A percentile compares a stretch with the other conserved stretches of the same genome.
These are phyloP conservation scores for Phaeosphaeriaceae sp. DNA, from an alignment of 2,329 filamentous ascomycete genomes.

Conservation along the genomic window DNA sequence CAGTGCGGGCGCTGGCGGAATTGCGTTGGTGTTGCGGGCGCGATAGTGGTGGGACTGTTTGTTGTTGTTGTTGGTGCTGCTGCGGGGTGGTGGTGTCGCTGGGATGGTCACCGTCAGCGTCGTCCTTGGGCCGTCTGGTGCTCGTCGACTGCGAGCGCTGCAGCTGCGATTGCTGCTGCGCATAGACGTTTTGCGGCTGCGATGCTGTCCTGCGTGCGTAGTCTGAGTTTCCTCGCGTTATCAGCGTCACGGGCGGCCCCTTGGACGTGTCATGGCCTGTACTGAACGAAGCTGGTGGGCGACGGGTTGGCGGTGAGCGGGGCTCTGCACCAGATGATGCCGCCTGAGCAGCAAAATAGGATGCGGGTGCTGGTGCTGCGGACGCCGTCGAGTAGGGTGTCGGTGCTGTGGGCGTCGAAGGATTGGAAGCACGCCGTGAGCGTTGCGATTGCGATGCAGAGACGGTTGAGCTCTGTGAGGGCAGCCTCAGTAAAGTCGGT, in stretches of 20 bases:
- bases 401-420: conserved; percentile 36
- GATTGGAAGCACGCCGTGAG: conserved; percentile 33
- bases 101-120: conserved; percentile 15
- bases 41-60: conserved; percentile 20
- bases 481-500: conserved; percentile 41
- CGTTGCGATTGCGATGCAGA: conserved; percentile 30
- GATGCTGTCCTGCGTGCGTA: conserved; percentile 35
- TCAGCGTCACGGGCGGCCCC: conserved; percentile 61
- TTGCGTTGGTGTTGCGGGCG: conserved; percentile 30
- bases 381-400: conserved; percentile 26
- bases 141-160: conserved; percentile 22
- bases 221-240: conserved; percentile 52
- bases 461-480: conserved; percentile 31
- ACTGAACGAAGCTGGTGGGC: conserved; percentile 58
- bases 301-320: conserved; percentile 42
- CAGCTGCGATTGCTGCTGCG: conserved; percentile 37
- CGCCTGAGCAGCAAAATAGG: conserved; percentile 45
- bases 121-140: conserved; percentile 22
- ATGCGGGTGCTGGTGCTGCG: conserved; percentile 14
- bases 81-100: conserved; percentile 25
- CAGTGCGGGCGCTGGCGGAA: conserved; percentile 22
- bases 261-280: conserved; percentile 60
- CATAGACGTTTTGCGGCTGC: conserved; percentile 37
- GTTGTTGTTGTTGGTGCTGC: conserved; percentile 16
- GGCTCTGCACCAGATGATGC: conserved; percentile 35